These are phyloP conservation scores for Agaricus sinodeliciosus DNA, from an alignment of 768 basidiomycete species.

Conservation along the genomic window DNA sequence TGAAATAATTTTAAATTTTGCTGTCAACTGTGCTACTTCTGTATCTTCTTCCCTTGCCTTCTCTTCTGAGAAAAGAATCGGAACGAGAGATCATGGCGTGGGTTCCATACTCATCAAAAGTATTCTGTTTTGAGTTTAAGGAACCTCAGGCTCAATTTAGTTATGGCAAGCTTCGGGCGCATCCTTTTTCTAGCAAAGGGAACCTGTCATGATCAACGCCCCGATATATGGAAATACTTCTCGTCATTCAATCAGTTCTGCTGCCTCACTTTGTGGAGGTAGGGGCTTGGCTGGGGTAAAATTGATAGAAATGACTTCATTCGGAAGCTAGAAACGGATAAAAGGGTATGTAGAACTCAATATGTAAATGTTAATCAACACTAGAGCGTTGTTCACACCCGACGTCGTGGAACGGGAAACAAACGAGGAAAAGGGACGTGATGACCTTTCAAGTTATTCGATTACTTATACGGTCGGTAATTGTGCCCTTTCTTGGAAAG, in stretches of 20 bases:
- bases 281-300: not conserved
- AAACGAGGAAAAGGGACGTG: too few species aligned
- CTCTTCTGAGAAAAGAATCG: slow-evolving; percentile 8
- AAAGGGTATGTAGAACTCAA: too few species aligned
- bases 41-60: slow-evolving; percentile 1
- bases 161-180: not conserved
- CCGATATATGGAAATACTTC: not conserved
- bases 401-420: too few species aligned
- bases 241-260: not conserved
- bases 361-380: too few species aligned
- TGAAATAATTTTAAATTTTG: not conserved
- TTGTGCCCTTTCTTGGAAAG: too few species aligned
- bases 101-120: slow-evolving; percentile 2
- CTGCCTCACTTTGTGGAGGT: not conserved
- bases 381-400: too few species aligned
- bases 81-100: slow-evolving; percentile 4
- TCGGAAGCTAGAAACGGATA: too few species aligned
- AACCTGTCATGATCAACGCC: not conserved
- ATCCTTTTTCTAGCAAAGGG: not conserved
- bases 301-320: too few species aligned
- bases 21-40: not conserved
- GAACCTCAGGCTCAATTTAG: slow-evolving; percentile 6
- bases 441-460: too few species aligned
- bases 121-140: slow-evolving; percentile 4
- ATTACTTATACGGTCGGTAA: too few species aligned